Percentiles rank a stretch among this genome's conserved stretches.
Evolutionary conservation across 371 early-diverging fungal species (phyloP).

Genomic region (Capillidium rhysosporum): DNA sequence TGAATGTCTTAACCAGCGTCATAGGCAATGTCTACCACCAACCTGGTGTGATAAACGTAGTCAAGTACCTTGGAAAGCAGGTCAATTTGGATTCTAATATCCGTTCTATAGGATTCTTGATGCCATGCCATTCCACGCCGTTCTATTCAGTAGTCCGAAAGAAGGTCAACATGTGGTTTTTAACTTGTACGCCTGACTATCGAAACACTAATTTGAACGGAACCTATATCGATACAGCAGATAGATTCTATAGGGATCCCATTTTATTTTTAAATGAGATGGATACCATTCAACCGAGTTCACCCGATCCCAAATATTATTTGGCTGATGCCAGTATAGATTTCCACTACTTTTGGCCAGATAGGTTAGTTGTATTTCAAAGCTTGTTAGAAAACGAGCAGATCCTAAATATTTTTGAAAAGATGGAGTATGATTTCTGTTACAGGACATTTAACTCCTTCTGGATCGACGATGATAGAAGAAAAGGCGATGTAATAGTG

Average conservation of each 20-base stretch:
- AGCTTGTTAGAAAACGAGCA: constrained; percentile 18
- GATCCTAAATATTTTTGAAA: background rate
- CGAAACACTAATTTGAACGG: constrained; percentile 26
- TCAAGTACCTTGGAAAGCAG: constrained; percentile 39
- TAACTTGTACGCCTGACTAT: constrained; percentile 64
- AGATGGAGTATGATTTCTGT: constrained; percentile 29
- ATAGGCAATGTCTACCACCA: constrained; percentile 45
- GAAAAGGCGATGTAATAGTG: constrained; percentile 65
- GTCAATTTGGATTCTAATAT: constrained; percentile 6
- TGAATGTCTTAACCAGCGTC: constrained; percentile 38
- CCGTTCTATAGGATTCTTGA: constrained; percentile 40
- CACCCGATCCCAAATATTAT: background rate
- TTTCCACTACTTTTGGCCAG: constrained; percentile 20
- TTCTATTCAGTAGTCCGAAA: constrained; percentile 55
- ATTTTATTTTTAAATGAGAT: constrained; percentile 20
- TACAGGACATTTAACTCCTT: constrained; percentile 65
- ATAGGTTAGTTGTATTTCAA: constrained; percentile 50
- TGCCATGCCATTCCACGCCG: constrained; percentile 95
- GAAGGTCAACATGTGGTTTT: constrained; percentile 47
- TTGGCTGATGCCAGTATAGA: constrained; percentile 9
- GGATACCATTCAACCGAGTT: constrained; percentile 4
- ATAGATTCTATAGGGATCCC: constrained; percentile 59
- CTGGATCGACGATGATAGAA: constrained; percentile 56
- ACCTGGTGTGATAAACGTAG: constrained; percentile 76
- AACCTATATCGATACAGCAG: constrained; percentile 51